Evolutionary conservation across 176 grass and related monocot genomes (phyloP).

Genomic region (Aegilops bicornis): DNA sequence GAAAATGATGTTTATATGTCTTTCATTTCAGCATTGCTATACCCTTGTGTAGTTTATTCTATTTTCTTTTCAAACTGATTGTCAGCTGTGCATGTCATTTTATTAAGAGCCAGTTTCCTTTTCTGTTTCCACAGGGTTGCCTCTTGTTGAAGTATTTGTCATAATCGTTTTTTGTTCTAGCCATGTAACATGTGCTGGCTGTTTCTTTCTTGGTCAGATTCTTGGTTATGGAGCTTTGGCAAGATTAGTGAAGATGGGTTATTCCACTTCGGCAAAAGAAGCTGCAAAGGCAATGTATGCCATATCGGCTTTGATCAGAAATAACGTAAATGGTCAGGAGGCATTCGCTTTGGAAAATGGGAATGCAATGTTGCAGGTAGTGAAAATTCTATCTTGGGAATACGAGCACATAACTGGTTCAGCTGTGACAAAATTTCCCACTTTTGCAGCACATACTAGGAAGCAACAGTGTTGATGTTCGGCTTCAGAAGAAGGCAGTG

Average conservation of each 20-base stretch:
- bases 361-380: constrained; percentile 79
- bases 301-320: constrained; percentile 78
- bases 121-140: not conserved
- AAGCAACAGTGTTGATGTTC: constrained; percentile 43
- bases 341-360: constrained; percentile 64
- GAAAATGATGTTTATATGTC: not conserved
- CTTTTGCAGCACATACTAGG: constrained; percentile 71
- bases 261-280: constrained; percentile 72
- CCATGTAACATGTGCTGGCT: constrained; percentile 13
- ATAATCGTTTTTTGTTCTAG: constrained; percentile 16
- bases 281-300: constrained; percentile 80
- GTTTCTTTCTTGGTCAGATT: constrained; percentile 50
- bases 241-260: constrained; percentile 85
- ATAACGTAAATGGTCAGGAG: constrained; percentile 78
- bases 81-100: not conserved
- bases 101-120: not conserved
- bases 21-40: not conserved
- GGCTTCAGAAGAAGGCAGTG: constrained; percentile 74
- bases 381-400: constrained; percentile 12
- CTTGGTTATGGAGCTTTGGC: constrained; percentile 70
- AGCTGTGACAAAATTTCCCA: not conserved
- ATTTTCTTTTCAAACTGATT: not conserved
- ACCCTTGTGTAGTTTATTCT: not conserved
- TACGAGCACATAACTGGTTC: not conserved
- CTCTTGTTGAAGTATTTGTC: constrained; percentile 10